Evolutionary conservation across 106 monocot genomes (phyloP).

Genomic region (Xerophyta viscosa): DNA sequence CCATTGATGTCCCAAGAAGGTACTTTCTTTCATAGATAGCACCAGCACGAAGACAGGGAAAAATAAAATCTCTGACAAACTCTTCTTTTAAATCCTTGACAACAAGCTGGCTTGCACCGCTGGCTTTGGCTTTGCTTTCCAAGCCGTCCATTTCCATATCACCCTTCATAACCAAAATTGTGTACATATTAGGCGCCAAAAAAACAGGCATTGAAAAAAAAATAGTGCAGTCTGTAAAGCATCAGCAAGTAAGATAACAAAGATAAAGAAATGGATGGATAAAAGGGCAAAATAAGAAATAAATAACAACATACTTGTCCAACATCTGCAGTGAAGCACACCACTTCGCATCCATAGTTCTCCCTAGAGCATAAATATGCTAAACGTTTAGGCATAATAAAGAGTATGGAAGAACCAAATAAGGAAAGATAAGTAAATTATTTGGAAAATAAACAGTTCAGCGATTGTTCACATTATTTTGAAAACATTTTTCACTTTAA

Average conservation of each 20-base stretch:
- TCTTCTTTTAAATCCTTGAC: conserved; percentile 97
- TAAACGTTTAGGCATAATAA: neutral
- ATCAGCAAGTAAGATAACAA: neutral
- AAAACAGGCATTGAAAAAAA: no score
- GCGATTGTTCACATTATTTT: no score
- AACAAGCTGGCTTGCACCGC: conserved; percentile 92
- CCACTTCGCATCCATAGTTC: conserved; percentile 97
- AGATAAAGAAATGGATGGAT: neutral
- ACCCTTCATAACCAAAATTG: conserved; percentile 36
- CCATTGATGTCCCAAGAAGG: conserved; percentile 96
- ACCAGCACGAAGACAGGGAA: conserved; percentile 87
- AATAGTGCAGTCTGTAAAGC: no score
- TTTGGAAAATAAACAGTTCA: no score
- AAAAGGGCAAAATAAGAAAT: neutral
- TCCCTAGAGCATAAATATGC: conserved; percentile 42
- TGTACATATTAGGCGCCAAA: no score
- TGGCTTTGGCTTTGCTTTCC: conserved; percentile 85
- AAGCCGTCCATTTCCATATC: conserved; percentile 85
- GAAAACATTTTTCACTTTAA: no score
- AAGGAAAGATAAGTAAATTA: neutral
- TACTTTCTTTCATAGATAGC: conserved; percentile 95
- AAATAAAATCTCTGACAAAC: conserved; percentile 89
- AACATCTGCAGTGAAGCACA: conserved; percentile 98
- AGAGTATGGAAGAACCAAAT: neutral
- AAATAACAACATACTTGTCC: conserved; percentile 58